Base-by-base conservation (phyloP, 78 protist genomes). In the Cavenderia fasciculata region DNA sequence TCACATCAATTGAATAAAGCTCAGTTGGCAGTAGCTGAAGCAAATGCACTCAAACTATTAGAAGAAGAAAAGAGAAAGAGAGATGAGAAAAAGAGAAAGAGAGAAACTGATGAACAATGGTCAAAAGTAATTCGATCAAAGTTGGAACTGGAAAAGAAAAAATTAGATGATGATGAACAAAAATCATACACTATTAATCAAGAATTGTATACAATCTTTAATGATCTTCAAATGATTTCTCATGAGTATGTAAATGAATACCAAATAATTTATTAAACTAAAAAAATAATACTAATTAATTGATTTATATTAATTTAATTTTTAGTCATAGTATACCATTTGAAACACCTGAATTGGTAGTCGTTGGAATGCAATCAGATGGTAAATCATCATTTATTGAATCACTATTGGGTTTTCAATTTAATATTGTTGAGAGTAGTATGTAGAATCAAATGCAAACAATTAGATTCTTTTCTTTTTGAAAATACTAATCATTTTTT, bases 331-430 rank as follows among this genome's bases (percentile, higher is more conserved):
- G 74, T 41, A 85, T 94, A 23, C 23, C 51, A 36, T 73, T 94
- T 52, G 87, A 90, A 19, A 75, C 90, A 47, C 96, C 96, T 40
- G 96, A 94, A 52, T 49, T 94, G 31, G 96, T 94, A 23, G 96
- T 94, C 29, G 94, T 94, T 49, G 96, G 96, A 36, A 94, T 94
- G 95, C 96, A 94, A 76, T 94, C 96, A 4, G 96, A 94, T 74
- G 95, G 96, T 31, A 94, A 94, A 75, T 86, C 94, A 63, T 59
- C 84, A 47, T 94, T 94, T 61, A 74, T 94, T 29, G 96, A 94
- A 38, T 93, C 93, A 18, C 44, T 94, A 34, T 61, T 94, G 47
- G 96, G 96, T 6, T 94, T 94, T 43, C 96, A 94, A 52, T 94
- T 94, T 86, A 94, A 94, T 85, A 86, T 89, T 54, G 95, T 94